Conservation (phyloP, 441 rosid genomes). For the Erysimum cheiri region DNA sequence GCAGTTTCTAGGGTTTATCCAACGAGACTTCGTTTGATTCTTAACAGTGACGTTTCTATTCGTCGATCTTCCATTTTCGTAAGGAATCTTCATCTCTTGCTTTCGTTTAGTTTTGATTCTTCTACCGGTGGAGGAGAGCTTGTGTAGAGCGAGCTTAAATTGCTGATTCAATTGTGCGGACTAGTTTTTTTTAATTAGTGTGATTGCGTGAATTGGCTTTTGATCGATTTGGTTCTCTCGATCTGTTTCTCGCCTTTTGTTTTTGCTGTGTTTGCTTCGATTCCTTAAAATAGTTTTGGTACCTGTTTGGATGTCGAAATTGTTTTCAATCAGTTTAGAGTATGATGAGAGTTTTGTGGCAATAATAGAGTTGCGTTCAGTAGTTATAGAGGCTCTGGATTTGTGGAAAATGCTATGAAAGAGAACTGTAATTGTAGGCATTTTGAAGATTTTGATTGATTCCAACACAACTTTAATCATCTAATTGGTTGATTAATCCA, state of each 20-base stretch:
- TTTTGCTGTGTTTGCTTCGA: slow-evolving; percentile 4
- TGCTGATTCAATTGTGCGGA: neutral
- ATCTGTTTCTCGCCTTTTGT: slow-evolving; percentile 12
- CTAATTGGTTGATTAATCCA: slow-evolving; percentile 1
- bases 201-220: slow-evolving; percentile 17
- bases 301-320: neutral
- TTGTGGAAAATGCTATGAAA: neutral
- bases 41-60: slow-evolving; percentile 3
- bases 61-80: slow-evolving; percentile 41
- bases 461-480: neutral
- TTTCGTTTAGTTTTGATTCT: slow-evolving; percentile 8
- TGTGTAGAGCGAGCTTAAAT: slow-evolving; percentile 1
- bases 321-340: neutral
- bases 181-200: neutral
- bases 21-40: slow-evolving; percentile 2
- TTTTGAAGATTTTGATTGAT: slow-evolving; percentile 21
- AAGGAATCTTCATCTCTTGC: slow-evolving; percentile 34
- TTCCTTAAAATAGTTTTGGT: neutral
- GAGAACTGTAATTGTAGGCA: slow-evolving; percentile 4
- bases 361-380: too few species aligned
- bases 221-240: slow-evolving; percentile 24
- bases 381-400: neutral
- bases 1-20: slow-evolving; percentile 26
- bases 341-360: neutral
- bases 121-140: neutral